Evolutionary conservation across 495 filamentous ascomycete species (phyloP), one percentile per base, ranked within the genome.

Genomic region (Clavariopsis aquatica): DNA sequence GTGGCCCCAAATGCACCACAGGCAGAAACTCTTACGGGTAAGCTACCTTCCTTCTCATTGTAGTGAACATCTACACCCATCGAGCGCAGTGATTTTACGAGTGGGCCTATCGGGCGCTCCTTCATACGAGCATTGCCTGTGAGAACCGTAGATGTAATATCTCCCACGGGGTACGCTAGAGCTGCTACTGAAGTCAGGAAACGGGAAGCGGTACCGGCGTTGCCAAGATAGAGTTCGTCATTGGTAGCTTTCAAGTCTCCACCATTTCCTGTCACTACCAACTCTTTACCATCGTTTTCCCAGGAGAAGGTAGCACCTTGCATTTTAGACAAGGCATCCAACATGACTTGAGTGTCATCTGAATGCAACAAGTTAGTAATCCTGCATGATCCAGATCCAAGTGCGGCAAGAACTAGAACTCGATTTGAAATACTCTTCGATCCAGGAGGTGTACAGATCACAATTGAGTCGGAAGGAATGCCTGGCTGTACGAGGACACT

Each of bases 391-490:
- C 94, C 94, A 49, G 88, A 85, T 2, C 92, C 92, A 17, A 99
- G 87, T 1, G 94, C 95, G 52, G 94, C 94, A 63, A 99, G 82
- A 27, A 98, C 86, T 46, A 99, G 82, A 43, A 94, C 92, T 52
- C 94, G 87, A 78, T 99, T 99, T 0, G 94, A 98, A 56, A 99
- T 89, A 75, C 93, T 97, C 81, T 99, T 99, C 15, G 95, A 98
- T 34, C 94, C 94, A 1, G 94, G 95, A 36, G 94, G 94, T 0
- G 85, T 90, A 65, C 96, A 93, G 57, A 84, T 83, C 22, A 93
- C 85, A 36, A 86, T 81, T 3, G 87, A 80, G 26, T 78, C 76
- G 64, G 81, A 74, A 2, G 85, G 81, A 1, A 92, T 83, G 29
- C 87, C 86, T 0, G 91, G 89, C 6, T 80, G 78, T 26, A 98